Percentiles rank a stretch among this genome's conserved stretches.
These are phyloP conservation scores for Dianthus caryophyllus DNA, from an alignment of 148 eudicot genomes.

Conservation along the genomic window DNA sequence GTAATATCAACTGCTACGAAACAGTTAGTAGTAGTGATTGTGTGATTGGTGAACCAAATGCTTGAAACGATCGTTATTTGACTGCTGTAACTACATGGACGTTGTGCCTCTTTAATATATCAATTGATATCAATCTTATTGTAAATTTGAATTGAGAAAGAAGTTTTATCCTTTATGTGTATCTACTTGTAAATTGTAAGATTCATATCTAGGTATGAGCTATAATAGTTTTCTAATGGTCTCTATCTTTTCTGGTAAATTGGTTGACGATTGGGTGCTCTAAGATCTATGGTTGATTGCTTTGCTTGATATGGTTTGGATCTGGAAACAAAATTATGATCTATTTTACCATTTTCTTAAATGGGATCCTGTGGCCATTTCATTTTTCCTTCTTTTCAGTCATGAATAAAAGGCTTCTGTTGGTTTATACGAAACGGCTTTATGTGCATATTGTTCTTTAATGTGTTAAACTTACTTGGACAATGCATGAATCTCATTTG, in stretches of 20 bases:
- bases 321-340: too few species aligned
- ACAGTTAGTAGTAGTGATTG: not conserved
- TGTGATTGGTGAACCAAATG: not conserved
- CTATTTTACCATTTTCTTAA: too few species aligned
- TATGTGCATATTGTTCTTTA: not conserved
- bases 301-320: too few species aligned
- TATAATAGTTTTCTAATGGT: too few species aligned
- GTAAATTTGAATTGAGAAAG: not conserved
- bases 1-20: not conserved
- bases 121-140: not conserved
- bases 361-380: not conserved
- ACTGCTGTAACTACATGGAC: not conserved
- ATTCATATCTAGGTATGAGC: not conserved
- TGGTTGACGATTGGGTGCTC: not conserved
- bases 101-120: not conserved
- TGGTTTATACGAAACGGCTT: not conserved
- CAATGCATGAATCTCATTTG: not conserved
- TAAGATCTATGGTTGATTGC: not conserved
- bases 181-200: not conserved
- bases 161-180: not conserved
- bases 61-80: too few species aligned
- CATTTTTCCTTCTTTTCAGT: not conserved
- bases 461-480: not conserved
- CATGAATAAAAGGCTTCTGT: not conserved
- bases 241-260: not conserved